Percentiles rank a stretch among this genome's conserved stretches.
phyloP scores from a whole-genome alignment of 31 red algal genomes.

The Endocladia muricata region DNA sequence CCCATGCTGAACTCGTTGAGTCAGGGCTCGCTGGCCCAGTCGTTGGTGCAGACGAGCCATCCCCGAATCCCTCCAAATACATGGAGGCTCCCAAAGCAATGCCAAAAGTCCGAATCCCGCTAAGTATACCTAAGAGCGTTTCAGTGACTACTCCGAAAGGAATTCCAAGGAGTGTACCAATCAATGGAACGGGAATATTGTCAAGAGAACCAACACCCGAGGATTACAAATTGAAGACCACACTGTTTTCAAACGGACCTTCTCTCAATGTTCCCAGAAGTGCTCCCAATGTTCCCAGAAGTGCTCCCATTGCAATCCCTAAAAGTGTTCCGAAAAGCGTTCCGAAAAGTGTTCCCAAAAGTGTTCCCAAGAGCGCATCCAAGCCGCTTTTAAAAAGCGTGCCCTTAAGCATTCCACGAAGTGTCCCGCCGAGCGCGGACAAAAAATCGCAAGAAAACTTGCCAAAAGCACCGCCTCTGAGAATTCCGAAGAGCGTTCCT shows the following conservation, averaged over 20 bases:
- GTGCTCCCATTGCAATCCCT: not conserved
- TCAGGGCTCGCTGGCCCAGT: too few species aligned
- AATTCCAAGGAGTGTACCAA: not conserved
- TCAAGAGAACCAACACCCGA: too few species aligned
- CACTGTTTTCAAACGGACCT: too few species aligned
- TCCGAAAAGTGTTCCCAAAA: not conserved
- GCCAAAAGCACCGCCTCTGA: not conserved
- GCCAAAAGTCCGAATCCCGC: not conserved
- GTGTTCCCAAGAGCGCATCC: slow-evolving; percentile 1
- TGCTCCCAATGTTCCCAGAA: not conserved
- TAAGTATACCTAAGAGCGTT: not conserved
- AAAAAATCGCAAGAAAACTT: not conserved
- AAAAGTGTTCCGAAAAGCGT: slow-evolving; percentile 2
- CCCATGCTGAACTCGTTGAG: too few species aligned
- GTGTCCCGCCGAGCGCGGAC: not conserved
- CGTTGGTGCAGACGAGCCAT: too few species aligned
- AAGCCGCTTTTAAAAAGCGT: not conserved
- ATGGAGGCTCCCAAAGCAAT: too few species aligned
- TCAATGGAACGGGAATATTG: not conserved
- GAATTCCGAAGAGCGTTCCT: not conserved
- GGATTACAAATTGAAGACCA: too few species aligned
- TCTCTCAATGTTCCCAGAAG: too few species aligned
- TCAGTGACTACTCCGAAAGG: not conserved
- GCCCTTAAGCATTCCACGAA: slow-evolving; percentile 3
- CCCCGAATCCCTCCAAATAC: too few species aligned